phyloP scores from a whole-genome alignment of 148 eudicot species.

The Rhododendron ovatum region DNA sequence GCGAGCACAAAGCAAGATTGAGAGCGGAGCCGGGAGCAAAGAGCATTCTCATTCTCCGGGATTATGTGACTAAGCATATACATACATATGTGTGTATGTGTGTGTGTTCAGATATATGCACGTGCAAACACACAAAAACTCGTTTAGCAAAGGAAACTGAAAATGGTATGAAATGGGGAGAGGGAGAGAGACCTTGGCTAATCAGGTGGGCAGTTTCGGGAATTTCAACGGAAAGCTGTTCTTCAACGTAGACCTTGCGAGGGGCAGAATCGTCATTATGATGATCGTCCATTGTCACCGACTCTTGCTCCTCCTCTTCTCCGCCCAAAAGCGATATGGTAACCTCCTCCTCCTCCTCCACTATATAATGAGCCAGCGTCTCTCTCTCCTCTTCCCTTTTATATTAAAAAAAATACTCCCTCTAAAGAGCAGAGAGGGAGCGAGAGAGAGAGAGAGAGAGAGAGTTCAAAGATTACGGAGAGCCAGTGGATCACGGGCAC shows the following conservation, averaged over 20 bases:
- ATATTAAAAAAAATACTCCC: neutral
- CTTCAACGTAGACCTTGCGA: slow-evolving; percentile 8
- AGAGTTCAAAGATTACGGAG: neutral
- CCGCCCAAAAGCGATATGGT: neutral
- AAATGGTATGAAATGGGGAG: neutral
- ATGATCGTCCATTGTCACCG: neutral
- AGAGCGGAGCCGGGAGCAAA: neutral
- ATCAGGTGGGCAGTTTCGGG: slow-evolving; percentile 83
- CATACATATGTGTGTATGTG: neutral
- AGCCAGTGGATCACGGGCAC: neutral
- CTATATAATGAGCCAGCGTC: slow-evolving; percentile 8
- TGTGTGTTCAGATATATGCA: neutral
- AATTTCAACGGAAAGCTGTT: slow-evolving; percentile 21
- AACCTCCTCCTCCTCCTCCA: slow-evolving; percentile 6
- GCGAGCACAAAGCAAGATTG: neutral
- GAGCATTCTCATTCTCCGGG: too few species aligned
- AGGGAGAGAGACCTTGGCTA: slow-evolving; percentile 48
- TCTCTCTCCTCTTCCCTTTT: neutral
- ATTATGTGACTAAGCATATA: neutral
- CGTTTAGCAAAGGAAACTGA: neutral
- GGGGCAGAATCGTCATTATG: neutral
- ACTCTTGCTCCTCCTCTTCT: slow-evolving; percentile 5
- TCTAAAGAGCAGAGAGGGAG: neutral
- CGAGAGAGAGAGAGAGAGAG: neutral
- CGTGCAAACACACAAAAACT: too few species aligned